Percentiles rank a stretch among this genome's conserved stretches.
Evolutionary conservation across 2,329 filamentous ascomycete genomes (phyloP).

Genomic region (Fusarium sp.): DNA sequence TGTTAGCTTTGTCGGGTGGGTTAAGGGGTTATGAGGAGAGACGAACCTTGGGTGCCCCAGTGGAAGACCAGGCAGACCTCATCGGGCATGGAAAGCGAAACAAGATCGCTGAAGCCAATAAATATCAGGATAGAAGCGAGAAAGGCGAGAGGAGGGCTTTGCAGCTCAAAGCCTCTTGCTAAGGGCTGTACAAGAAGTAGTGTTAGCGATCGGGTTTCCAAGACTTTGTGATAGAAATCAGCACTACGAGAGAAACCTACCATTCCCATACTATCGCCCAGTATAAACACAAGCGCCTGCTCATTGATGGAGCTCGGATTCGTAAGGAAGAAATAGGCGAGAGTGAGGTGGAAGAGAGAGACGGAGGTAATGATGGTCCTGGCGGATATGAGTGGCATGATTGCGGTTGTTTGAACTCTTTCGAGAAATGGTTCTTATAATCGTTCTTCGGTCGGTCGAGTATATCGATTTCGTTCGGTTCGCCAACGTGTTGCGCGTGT

Average conservation of each 20-base stretch:
- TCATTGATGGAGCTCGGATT: conserved; percentile 81
- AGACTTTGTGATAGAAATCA: not conserved
- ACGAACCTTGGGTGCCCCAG: conserved; percentile 76
- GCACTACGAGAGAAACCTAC: conserved; percentile 64
- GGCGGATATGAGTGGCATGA: conserved; percentile 86
- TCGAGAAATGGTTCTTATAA: not conserved
- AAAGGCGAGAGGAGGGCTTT: conserved; percentile 80
- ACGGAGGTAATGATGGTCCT: conserved; percentile 86
- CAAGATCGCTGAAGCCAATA: conserved; percentile 74
- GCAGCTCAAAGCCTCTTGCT: conserved; percentile 76
- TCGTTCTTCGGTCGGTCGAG: not conserved
- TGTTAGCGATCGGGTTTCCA: conserved; percentile 12
- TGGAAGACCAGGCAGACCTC: conserved; percentile 74
- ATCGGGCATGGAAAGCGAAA: conserved; percentile 77
- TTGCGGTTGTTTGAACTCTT: conserved; percentile 40
- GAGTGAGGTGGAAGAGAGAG: conserved; percentile 86
- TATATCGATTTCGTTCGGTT: not conserved
- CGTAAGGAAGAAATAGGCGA: conserved; percentile 87
- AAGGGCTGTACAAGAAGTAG: conserved; percentile 51
- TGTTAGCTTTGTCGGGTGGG: conserved; percentile 40
- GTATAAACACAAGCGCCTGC: conserved; percentile 83
- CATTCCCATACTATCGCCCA: conserved; percentile 88
- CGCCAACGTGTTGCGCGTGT: conserved; percentile 2
- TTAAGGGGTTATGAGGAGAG: conserved; percentile 55
- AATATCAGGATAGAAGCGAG: conserved; percentile 77